Percentiles rank a stretch among this genome's conserved stretches.
These are phyloP conservation scores for Aspergillus sp. DNA, from an alignment of 2,329 filamentous ascomycete genomes.

Conservation along the genomic window DNA sequence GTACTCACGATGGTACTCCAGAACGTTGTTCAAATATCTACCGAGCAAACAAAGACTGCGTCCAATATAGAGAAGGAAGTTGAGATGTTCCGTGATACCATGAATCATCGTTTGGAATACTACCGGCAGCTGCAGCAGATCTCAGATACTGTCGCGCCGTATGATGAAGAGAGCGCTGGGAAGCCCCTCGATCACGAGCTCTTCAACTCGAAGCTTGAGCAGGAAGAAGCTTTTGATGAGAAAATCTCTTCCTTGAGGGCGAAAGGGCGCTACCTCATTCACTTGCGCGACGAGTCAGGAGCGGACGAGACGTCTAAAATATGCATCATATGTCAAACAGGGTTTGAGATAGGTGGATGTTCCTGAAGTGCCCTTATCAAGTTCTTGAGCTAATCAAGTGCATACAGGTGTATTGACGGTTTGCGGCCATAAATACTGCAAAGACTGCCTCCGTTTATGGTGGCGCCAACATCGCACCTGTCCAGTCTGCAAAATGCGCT, in stretches of 20 bases:
- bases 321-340: slow-evolving; percentile 83
- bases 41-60: slow-evolving; percentile 57
- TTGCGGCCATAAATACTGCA: slow-evolving; percentile 92
- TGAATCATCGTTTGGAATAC: slow-evolving; percentile 86
- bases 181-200: slow-evolving; percentile 59
- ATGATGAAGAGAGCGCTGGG: slow-evolving; percentile 65
- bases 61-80: slow-evolving; percentile 65
- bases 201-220: slow-evolving; percentile 45
- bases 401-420: slow-evolving; percentile 61
- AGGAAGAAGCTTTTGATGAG: slow-evolving; percentile 58
- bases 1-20: slow-evolving; percentile 69
- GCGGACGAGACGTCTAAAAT: slow-evolving; percentile 65
- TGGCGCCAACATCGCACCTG: slow-evolving; percentile 75
- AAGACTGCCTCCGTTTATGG: slow-evolving; percentile 83
- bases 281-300: slow-evolving; percentile 65
- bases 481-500: slow-evolving; percentile 77
- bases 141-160: slow-evolving; percentile 83
- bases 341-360: slow-evolving; percentile 74
- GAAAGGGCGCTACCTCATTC: slow-evolving; percentile 75
- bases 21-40: slow-evolving; percentile 58
- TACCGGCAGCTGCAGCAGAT: slow-evolving; percentile 88
- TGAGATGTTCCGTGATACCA: slow-evolving; percentile 73
- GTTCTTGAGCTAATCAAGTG: slow-evolving; percentile 9
- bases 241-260: slow-evolving; percentile 68
- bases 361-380: not conserved